Conservation (phyloP, 2,329 filamentous ascomycete species). For the Microdochium bolleyi region DNA sequence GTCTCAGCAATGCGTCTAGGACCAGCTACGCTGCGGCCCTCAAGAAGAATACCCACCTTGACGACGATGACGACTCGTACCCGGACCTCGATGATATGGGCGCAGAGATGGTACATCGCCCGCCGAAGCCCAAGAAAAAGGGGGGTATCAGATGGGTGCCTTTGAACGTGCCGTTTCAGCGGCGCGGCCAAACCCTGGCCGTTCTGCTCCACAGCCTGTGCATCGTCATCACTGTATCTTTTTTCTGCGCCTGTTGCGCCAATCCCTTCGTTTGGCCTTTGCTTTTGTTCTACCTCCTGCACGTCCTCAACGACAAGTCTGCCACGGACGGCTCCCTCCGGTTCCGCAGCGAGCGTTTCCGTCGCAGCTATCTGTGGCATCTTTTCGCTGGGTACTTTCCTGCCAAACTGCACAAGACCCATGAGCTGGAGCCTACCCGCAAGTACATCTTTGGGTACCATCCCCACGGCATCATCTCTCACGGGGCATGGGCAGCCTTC, state of each 20-base stretch:
- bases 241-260: slow-evolving; percentile 86
- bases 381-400: slow-evolving; percentile 93
- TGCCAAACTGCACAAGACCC: slow-evolving; percentile 76
- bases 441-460: slow-evolving; percentile 98
- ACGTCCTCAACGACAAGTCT: slow-evolving; percentile 73
- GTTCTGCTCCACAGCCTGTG: slow-evolving; percentile 67
- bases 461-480: slow-evolving; percentile 93
- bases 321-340: slow-evolving; percentile 67
- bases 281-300: slow-evolving; percentile 68
- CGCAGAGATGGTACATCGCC: slow-evolving; percentile 16
- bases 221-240: slow-evolving; percentile 61
- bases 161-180: slow-evolving; percentile 60
- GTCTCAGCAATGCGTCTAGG: slow-evolving; percentile 6
- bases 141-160: slow-evolving; percentile 76
- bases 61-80: slow-evolving; percentile 17
- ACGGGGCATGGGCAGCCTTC: slow-evolving; percentile 91
- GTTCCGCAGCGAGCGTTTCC: slow-evolving; percentile 67
- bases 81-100: slow-evolving; percentile 23
- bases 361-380: slow-evolving; percentile 70
- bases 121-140: slow-evolving; percentile 9
- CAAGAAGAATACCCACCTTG: neutral
- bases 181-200: slow-evolving; percentile 70
- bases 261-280: slow-evolving; percentile 89
- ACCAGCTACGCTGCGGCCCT: neutral
- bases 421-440: slow-evolving; percentile 67